Evolutionary conservation across 2,329 filamentous ascomycete species (phyloP), one percentile per base, ranked within the genome.

Genomic region (Microdochium bolleyi): DNA sequence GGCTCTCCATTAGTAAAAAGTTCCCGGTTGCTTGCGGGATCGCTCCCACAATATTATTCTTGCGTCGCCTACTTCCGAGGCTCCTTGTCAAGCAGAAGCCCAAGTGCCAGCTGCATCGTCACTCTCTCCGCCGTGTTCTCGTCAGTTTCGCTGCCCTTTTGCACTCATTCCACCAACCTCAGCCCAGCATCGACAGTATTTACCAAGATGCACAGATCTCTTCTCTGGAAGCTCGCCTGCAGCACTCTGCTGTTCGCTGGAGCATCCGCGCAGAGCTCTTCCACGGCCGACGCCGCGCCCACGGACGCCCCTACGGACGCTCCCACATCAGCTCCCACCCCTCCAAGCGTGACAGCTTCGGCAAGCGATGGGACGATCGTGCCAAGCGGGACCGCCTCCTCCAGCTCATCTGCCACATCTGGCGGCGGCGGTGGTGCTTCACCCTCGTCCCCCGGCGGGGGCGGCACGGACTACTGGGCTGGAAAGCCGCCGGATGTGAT

Each of bases 401-500:
- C 58, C 37, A 54, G 60, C 2, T 49, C 54, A 14, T 60, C 60
- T 9, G 54, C 60, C 21, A 56, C 58, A 7, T 52, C 55, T 9
- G 56, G 54, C 32, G 57, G 57, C 32, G 50, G 55, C 14, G 61
- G 61, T 8, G 53, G 55, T 13, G 57, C 59, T 24, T 57, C 57
- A 2, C 57, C 57, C 8, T 61, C 55, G 38, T 55, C 53, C 48
- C 58, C 62, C 1, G 53, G 62, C 32, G 66, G 67, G 41, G 62
- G 64, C 48, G 58, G 63, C 55, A 67, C 68, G 7, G 41, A 46
- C 19, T 46, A 46, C 19, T 46, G 21, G n/a, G 41, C 41, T 46
- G 41, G 21, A 13, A 67, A 65, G 3, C 69, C 73, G 0, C 79
- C 80, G 10, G 81, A 85, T 66, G 80, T 84, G 19, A 70, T 75